A percentile compares a stretch with the other conserved stretches of the same genome.
phyloP scores from a whole-genome alignment of 768 basidiomycete species.

The Podaxis rugospora region DNA sequence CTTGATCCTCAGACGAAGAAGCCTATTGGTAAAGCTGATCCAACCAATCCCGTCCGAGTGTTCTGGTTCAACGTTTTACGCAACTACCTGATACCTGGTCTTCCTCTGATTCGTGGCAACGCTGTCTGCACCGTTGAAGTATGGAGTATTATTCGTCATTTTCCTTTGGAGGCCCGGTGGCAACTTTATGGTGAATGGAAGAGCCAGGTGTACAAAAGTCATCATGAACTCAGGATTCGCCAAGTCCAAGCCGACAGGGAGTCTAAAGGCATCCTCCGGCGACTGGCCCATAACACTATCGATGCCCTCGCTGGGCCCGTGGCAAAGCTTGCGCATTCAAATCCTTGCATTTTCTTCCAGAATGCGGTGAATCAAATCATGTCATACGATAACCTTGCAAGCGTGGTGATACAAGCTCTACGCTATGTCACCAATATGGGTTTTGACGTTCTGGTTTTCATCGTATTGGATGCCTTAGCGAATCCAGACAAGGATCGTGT shows the following conservation, averaged over 20 bases:
- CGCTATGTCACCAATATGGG: constrained; percentile 90
- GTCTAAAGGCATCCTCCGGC: constrained; percentile 83
- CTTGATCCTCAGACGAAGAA: constrained; percentile 62
- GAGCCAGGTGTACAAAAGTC: constrained; percentile 59
- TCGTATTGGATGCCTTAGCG: constrained; percentile 82
- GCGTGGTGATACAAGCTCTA: constrained; percentile 84
- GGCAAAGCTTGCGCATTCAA: constrained; percentile 91
- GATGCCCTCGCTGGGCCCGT: constrained; percentile 83
- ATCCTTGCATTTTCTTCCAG: constrained; percentile 87
- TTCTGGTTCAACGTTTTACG: constrained; percentile 87
- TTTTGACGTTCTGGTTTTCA: constrained; percentile 88
- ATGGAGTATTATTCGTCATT: constrained; percentile 84
- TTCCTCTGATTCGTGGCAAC: constrained; percentile 81
- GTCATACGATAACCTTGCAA: constrained; percentile 92
- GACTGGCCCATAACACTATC: constrained; percentile 80
- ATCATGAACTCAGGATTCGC: constrained; percentile 78
- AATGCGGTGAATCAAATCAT: constrained; percentile 92
- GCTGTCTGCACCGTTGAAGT: constrained; percentile 88
- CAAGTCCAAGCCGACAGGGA: constrained; percentile 83
- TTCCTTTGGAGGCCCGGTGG: constrained; percentile 80
- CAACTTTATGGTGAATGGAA: constrained; percentile 96
- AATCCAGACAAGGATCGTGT: constrained; percentile 77
- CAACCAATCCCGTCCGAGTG: constrained; percentile 54
- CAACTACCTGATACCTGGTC: constrained; percentile 77
- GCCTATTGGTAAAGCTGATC: constrained; percentile 47